phyloP scores from a whole-genome alignment of 306 rosid genomes.

The Cercis canadensis region DNA sequence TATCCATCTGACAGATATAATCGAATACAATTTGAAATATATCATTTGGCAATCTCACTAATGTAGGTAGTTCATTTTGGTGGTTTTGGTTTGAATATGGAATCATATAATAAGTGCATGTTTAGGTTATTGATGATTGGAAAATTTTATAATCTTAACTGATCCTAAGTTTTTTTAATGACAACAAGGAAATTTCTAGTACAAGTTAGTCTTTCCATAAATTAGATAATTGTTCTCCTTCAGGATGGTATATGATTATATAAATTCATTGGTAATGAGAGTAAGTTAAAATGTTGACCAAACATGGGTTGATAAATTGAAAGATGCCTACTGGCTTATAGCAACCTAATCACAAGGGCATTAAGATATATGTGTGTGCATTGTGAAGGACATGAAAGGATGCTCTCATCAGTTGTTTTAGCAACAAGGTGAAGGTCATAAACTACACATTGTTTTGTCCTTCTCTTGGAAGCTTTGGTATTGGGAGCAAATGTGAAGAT shows the following conservation, averaged over 20 bases:
- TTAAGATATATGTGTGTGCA: not conserved
- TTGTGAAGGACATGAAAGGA: not conserved
- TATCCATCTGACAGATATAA: too few relatives aligned
- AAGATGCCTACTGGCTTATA: not conserved
- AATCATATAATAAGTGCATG: not conserved
- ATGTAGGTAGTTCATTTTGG: too few relatives aligned
- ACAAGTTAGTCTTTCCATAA: too few relatives aligned
- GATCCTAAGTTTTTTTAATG: too few relatives aligned
- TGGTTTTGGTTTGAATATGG: too few relatives aligned
- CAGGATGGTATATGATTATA: too few relatives aligned
- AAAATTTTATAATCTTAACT: not conserved
- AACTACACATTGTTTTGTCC: not conserved
- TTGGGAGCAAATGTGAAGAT: slow-evolving; percentile 11
- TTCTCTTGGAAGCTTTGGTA: slow-evolving; percentile 21
- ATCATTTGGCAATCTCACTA: too few relatives aligned
- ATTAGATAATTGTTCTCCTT: too few relatives aligned
- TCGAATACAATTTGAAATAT: too few relatives aligned
- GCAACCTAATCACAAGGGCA: not conserved
- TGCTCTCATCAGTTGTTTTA: not conserved
- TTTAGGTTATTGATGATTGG: not conserved
- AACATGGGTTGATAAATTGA: not conserved
- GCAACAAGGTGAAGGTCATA: not conserved
- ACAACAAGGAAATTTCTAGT: too few relatives aligned
- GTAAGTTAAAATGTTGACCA: too few relatives aligned
- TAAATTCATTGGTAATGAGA: too few relatives aligned